Percentiles rank a stretch among this genome's conserved stretches.
Conservation (phyloP, 306 rosid genomes). For the Chamaecrista fasciculata region DNA sequence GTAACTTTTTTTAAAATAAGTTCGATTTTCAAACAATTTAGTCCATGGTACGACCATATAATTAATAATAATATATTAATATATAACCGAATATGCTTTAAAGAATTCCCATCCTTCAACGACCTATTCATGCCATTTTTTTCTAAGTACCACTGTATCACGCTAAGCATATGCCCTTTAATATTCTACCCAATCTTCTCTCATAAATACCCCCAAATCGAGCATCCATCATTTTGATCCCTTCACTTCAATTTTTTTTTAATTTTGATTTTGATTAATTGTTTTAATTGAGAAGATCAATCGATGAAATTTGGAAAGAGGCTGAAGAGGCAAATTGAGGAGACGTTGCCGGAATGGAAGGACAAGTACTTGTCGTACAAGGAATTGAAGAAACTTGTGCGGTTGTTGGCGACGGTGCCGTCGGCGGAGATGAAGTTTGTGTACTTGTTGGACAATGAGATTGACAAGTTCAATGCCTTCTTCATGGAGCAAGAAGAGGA, state of each 20-base stretch:
- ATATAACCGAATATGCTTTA: conserved; percentile 49
- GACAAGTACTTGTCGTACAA: conserved; percentile 84
- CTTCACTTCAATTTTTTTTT: no score
- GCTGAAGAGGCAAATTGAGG: conserved; percentile 67
- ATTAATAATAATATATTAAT: no score
- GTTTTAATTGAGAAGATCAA: no score
- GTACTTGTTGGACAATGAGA: conserved; percentile 69
- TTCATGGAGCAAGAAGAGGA: conserved; percentile 86
- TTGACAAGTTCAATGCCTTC: conserved; percentile 79
- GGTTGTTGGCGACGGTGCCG: conserved; percentile 43
- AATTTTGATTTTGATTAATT: no score
- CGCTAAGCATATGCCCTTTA: conserved; percentile 14
- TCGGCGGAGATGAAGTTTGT: conserved; percentile 58
- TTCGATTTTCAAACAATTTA: no score
- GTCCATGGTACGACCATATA: no score
- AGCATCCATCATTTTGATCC: no score
- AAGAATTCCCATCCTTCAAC: conserved; percentile 34
- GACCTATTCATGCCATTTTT: conserved; percentile 34
- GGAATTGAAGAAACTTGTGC: conserved; percentile 73
- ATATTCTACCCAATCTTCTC: not conserved
- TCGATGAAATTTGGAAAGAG: conserved; percentile 85
- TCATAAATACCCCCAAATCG: not conserved
- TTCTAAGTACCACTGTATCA: conserved; percentile 40
- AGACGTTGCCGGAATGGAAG: conserved; percentile 70
- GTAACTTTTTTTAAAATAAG: not conserved